Base-by-base conservation (phyloP, 352 stramenopile species). In the Pythium pectinolyticum region DNA sequence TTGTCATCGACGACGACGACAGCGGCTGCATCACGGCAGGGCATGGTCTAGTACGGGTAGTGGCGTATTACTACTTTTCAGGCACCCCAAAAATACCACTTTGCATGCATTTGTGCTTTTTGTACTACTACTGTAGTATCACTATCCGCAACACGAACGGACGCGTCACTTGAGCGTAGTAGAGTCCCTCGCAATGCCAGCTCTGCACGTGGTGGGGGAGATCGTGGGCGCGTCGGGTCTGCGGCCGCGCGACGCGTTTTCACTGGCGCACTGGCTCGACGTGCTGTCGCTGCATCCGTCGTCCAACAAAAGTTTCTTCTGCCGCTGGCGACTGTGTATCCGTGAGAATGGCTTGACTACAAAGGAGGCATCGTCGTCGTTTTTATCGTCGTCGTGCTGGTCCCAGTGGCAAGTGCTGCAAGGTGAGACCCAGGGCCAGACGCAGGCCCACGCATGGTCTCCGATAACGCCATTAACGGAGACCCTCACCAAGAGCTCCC, bases 151-250 rank as follows among this genome's bases (percentile, higher is more conserved):
- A 9, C 48, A 30, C 48, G 48, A 59, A 59, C 17, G 27, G 52
- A 49, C 54, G 54, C 54, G 43, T 40, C 54, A 24, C 9, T 59
- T 59, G 17, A 31, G 35, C 34, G 5, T 28, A 61, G 19, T 20
- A 35, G 10, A 25, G 15, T 24, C 5, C 3, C 48, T 22, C 5
- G n/a, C n/a, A n/a, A 88, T 85, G 75, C 66, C 69, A 14, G 67
- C 66, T 15, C 50, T 88, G 5, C 70, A 85, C 43, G 30, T 88
- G 8, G 43, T 84, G 17, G 78, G 76, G 0, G 76, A 88, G 62
- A 80, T 88, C 22, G 32, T 85, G 19, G 74, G 78, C 4, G 76
- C 78, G 1, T 73, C 74, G 6, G 69, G 72, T 17, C 53, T 88
- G 22, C 58, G 58, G n/a, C 49, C 69, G 8, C 39, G 37, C 14